Evolutionary conservation across 805 yeast species (phyloP).

Genomic region (Kluyveromyces aestuarii): DNA sequence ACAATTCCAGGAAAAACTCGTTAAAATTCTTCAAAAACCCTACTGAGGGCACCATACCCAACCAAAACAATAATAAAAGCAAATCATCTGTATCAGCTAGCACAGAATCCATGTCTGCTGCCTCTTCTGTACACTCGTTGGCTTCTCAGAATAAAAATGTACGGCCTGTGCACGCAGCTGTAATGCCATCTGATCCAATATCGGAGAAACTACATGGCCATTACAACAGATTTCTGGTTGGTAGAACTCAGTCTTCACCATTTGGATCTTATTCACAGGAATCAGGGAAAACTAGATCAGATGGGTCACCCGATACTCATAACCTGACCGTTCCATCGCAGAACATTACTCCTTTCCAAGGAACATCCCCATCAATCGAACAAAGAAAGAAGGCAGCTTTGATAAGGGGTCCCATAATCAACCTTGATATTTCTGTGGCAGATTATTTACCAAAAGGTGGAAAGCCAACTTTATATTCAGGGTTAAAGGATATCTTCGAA

Average conservation of each 20-base stretch:
- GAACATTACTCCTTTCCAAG: constrained; percentile 8
- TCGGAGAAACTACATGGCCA: constrained; percentile 24
- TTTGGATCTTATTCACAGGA: background rate
- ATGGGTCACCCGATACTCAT: background rate
- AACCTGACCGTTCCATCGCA: background rate
- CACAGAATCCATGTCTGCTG: background rate
- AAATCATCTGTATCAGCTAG: background rate
- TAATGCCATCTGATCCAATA: constrained; percentile 19
- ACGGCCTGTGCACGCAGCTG: constrained; percentile 15
- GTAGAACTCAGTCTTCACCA: constrained; percentile 12
- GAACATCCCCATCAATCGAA: constrained; percentile 42
- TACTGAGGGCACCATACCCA: background rate
- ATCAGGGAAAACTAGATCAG: background rate
- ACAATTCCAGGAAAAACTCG: background rate
- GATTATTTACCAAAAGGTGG: constrained; percentile 33
- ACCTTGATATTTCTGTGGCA: constrained; percentile 55
- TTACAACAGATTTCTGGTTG: constrained; percentile 21
- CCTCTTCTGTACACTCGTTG: background rate
- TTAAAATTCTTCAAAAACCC: background rate
- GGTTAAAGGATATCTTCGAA: constrained; percentile 81
- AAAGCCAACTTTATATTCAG: constrained; percentile 43
- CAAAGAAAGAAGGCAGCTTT: constrained; percentile 71
- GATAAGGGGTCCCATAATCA: constrained; percentile 72
- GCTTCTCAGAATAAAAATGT: background rate
- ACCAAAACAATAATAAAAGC: background rate